phyloP scores from a whole-genome alignment of 306 rosid genomes.

The Dryas octopetala region DNA sequence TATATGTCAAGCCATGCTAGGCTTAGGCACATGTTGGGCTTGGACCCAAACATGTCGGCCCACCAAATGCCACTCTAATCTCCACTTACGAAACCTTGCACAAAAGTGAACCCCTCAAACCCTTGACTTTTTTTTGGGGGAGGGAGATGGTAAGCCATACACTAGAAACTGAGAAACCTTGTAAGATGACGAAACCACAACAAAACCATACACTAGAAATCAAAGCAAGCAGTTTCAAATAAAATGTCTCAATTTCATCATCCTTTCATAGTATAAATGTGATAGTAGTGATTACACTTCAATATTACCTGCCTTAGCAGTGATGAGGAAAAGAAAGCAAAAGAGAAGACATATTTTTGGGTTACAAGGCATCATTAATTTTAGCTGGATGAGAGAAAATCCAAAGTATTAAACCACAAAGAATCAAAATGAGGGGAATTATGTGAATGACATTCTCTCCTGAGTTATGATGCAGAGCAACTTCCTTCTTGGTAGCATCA shows the following conservation, averaged over 20 bases:
- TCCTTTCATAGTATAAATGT: not conserved
- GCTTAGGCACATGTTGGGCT: not conserved
- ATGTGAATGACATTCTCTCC: conserved; percentile 61
- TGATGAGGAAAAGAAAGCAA: not conserved
- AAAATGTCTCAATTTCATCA: not conserved
- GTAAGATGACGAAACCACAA: not conserved
- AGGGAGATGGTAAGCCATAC: no score
- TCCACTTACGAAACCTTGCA: not conserved
- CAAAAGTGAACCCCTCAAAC: not conserved
- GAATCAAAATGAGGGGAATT: conserved; percentile 58
- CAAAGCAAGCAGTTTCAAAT: not conserved
- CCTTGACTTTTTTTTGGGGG: no score
- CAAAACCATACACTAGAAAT: not conserved
- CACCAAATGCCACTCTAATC: not conserved
- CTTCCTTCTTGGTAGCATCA: conserved; percentile 50
- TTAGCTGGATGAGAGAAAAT: conserved; percentile 47
- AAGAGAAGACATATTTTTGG: not conserved
- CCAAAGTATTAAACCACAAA: conserved; percentile 76
- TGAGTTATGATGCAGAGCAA: conserved; percentile 13
- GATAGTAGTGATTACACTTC: not conserved
- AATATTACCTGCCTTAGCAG: not conserved
- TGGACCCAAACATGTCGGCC: not conserved
- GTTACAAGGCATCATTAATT: not conserved
- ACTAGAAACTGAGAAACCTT: no score
- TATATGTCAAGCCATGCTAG: no score